Base-by-base conservation (phyloP, 768 basidiomycete species). In the Russula emetica region DNA sequence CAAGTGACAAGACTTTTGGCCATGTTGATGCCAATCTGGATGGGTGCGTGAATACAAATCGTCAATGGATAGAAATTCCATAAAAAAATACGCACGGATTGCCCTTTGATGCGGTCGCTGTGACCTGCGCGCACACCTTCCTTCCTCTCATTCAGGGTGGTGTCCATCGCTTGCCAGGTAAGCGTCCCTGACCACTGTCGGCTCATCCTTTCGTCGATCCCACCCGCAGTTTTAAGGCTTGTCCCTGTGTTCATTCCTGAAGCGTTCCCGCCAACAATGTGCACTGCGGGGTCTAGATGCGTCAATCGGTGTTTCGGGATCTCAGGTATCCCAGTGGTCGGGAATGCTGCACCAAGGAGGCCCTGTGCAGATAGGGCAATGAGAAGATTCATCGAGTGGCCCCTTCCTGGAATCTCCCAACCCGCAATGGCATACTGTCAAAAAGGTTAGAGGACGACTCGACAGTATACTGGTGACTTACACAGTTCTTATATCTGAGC, bases 381-480 rank as follows among this genome's bases (percentile, higher is more conserved):
- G 55, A 67, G 66, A 26, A 69, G 47, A 49, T 63, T 69, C 49
- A 20, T 58, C 16, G 42, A 8, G 28, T 49, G 55, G 16, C 50
- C 55, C 16, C 9, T 40, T 8, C 67, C 67, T n/a, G 55, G 66
- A 7, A 69, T 63, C 9, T 67, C 62, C 67, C 67, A 69, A 5
- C 56, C 53, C 51, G 62, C 60, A 32, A 61, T 14, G 14, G 67
- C 67, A 24, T 69, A 69, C 67, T 67, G 42, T 61, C 44, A 16
- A 56, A 16, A 40, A 8, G 3, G n/a, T 64, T 13, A 60, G 52
- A 49, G 45, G 30, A n/a, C 2, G 38, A 2, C 28, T 53, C 32
- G 5, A 7, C 2, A n/a, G 30, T 44, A 36, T 13, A 10, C 5
- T 24, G 10, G n/a, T 3, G 45, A 58, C 67, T 1, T 60, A 68